Base-by-base conservation (phyloP, 257 asterid species). In the Thymus mandschuricus region DNA sequence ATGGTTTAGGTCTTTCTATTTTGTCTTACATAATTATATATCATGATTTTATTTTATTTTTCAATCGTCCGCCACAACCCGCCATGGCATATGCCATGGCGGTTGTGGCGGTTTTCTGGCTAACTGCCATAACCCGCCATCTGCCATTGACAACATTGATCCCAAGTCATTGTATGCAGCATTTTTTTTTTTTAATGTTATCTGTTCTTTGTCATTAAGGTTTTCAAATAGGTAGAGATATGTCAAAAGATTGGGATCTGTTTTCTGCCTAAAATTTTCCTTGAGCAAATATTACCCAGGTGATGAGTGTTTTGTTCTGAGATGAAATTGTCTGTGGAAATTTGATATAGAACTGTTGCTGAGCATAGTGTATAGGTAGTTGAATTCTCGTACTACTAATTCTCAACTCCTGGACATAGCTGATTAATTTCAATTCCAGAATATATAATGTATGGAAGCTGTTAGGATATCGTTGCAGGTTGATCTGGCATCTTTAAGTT, bases 321-420 rank as follows among this genome's bases (percentile, higher is more conserved):
- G 50, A 54, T 44, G 43, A 12, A 58, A 9, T 58, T 69, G 49
- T 58, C 30, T 56, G 50, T 34, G 55, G 44, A 35, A 45, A 27
- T 57, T 45, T 50, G 28, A 49, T 38, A 74, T 57, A 58, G n/a
- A 10, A 46, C 68, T 46, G 15, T 66, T 56, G 38, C 8, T 65
- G 55, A 49, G 30, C 28, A 50, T 40, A 70, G 48, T 60, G 38
- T 9, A 31, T 56, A 13, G 35, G 41, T n/a, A 31, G 15, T 15
- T 6, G 41, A 52, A 10, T 70, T 67, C 62, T 21, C 13, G 34
- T 10, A 31, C 43, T 34, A 33, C 41, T 15, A 21, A 41, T 69
- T 10, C n/a, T 31, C 4, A 63, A 55, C 67, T 6, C 56, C 29
- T 15, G 15, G 9, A 41, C 60, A 29, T 49, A 13, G 28, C n/a